Conservation (phyloP, 768 basidiomycete species). For the Sutorius australiensis region DNA sequence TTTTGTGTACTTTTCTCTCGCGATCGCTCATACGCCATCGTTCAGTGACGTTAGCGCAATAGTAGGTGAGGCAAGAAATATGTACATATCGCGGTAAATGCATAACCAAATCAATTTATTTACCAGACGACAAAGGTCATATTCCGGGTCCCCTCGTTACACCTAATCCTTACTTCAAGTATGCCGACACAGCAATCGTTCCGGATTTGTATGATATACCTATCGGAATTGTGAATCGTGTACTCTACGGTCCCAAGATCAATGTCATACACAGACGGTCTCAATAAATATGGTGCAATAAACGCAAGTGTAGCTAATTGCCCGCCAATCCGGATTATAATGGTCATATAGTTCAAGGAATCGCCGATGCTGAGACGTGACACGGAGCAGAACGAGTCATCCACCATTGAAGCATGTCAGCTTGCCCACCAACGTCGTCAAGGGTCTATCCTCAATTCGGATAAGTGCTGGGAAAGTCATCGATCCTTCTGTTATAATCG, state of each 20-base stretch:
- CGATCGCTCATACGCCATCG: conserved; percentile 64
- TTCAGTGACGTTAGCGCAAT: conserved; percentile 66
- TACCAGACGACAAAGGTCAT: conserved; percentile 54
- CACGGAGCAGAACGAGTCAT: not conserved
- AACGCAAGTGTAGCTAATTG: not conserved
- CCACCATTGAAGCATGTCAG: not conserved
- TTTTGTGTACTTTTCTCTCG: conserved; percentile 70
- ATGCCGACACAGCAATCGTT: conserved; percentile 43
- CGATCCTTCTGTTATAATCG: conserved; percentile 12
- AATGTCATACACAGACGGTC: conserved; percentile 12
- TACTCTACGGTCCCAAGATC: conserved; percentile 46
- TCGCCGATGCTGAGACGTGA: conserved; percentile 2
- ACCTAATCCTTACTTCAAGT: conserved; percentile 45
- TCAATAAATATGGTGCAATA: conserved; percentile 20
- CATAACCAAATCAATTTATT: conserved; percentile 11
- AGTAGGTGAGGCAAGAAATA: conserved; percentile 46
- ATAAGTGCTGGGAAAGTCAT: conserved; percentile 14
- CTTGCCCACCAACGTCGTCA: not conserved
- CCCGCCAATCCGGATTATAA: conserved; percentile 12
- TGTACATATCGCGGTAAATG: conserved; percentile 8
- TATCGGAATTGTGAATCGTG: conserved; percentile 73
- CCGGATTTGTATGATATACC: conserved; percentile 81
- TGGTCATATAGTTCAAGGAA: conserved; percentile 14
- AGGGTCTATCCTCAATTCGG: conserved; percentile 5
- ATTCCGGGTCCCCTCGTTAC: conserved; percentile 36